A percentile compares a stretch with the other conserved stretches of the same genome.
Evolutionary conservation across 768 basidiomycete genomes (phyloP).

Genomic region (Phylloporus scabripes): DNA sequence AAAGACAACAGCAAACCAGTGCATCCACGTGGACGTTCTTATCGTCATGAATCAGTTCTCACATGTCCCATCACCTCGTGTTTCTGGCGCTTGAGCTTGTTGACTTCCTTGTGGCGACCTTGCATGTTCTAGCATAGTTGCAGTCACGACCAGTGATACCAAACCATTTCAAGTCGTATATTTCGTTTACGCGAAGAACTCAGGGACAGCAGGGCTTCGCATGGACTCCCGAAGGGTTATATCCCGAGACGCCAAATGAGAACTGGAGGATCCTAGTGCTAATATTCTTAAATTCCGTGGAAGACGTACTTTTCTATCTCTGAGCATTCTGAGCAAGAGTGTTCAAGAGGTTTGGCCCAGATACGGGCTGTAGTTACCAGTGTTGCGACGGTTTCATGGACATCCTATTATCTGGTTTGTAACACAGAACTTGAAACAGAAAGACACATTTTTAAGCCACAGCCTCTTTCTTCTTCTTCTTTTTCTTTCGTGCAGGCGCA

Average conservation of each 20-base stretch:
- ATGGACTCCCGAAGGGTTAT: no score
- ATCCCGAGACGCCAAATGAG: neutral
- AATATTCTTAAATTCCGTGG: neutral
- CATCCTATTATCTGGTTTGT: neutral
- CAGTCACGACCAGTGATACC: no score
- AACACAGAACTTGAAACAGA: neutral
- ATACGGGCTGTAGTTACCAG: neutral
- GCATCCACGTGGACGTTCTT: neutral
- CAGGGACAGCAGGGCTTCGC: neutral
- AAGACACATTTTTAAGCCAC: neutral
- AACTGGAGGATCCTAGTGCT: neutral
- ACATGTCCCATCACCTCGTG: neutral
- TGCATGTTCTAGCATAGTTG: no score
- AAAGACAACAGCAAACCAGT: no score
- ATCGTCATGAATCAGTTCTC: neutral
- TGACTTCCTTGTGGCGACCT: no score
- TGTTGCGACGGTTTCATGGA: neutral
- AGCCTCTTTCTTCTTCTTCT: constrained; percentile 14
- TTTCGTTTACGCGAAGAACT: no score
- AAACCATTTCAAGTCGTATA: no score
- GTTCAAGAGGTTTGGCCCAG: neutral
- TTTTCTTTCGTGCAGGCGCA: constrained; percentile 19
- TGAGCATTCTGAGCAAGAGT: neutral
- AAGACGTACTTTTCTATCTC: neutral
- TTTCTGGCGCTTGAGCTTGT: no score